Percentiles rank a stretch among this genome's conserved stretches.
Conservation (phyloP, 495 filamentous ascomycete species). For the Aspergillus nidulans region DNA sequence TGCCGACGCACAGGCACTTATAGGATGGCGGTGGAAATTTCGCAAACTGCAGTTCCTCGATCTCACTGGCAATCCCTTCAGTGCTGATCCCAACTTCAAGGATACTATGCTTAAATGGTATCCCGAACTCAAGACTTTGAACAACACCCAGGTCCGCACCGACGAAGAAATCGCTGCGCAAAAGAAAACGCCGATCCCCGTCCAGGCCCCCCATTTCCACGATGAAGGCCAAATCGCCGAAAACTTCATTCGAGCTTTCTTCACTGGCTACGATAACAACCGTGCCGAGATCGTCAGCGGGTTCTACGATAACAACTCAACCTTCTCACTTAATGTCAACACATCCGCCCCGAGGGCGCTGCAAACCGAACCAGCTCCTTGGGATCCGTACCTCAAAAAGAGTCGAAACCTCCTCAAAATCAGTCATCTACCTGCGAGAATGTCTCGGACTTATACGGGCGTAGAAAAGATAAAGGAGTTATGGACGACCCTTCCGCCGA, state of each 20-base stretch:
- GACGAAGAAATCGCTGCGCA: constrained; percentile 56
- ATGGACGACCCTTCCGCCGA: constrained; percentile 67
- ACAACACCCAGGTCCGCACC: constrained; percentile 65
- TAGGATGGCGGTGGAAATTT: constrained; percentile 73
- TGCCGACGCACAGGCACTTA: constrained; percentile 50
- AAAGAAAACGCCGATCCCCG: constrained; percentile 61
- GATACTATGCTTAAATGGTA: constrained; percentile 76
- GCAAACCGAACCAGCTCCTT: constrained; percentile 43
- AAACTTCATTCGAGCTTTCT: constrained; percentile 70
- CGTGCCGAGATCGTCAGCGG: constrained; percentile 55
- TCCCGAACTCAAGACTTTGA: constrained; percentile 68
- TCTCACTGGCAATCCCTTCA: constrained; percentile 70
- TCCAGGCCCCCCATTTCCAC: constrained; percentile 63
- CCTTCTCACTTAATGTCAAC: constrained; percentile 75
- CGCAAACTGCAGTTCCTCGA: constrained; percentile 72
- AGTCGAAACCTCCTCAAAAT: constrained; percentile 78
- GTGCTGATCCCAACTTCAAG: constrained; percentile 55
- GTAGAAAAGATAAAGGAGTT: constrained; percentile 58
- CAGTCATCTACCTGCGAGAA: constrained; percentile 51
- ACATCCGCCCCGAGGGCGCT: constrained; percentile 53
- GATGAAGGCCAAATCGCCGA: constrained; percentile 72
- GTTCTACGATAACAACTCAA: constrained; percentile 73
- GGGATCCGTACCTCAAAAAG: constrained; percentile 72
- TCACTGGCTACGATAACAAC: constrained; percentile 69
- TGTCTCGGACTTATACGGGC: constrained; percentile 63